phyloP scores from a whole-genome alignment of 805 yeast species.

The Starmerella geochares region DNA sequence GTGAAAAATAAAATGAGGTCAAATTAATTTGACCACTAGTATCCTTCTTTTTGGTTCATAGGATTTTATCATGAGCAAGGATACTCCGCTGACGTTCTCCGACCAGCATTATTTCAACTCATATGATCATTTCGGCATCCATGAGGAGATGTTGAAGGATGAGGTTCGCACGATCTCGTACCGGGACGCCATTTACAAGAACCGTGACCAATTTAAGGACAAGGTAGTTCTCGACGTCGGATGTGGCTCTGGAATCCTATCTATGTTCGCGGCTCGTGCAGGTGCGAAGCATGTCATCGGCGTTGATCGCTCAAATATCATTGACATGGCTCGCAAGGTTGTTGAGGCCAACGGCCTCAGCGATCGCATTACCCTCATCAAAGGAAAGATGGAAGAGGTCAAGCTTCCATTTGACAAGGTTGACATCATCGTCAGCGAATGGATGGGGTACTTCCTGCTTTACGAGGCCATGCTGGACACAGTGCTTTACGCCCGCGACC shows the following conservation, averaged over 20 bases:
- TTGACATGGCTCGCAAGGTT: conserved; percentile 89
- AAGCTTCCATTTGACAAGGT: conserved; percentile 72
- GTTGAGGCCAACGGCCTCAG: conserved; percentile 71
- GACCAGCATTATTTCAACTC: conserved; percentile 94
- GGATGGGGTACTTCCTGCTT: conserved; percentile 98
- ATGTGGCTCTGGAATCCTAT: conserved; percentile 95
- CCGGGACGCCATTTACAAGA: conserved; percentile 83
- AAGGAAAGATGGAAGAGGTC: conserved; percentile 93
- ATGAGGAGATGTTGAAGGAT: conserved; percentile 98
- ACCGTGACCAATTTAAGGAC: conserved; percentile 79
- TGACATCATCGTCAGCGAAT: conserved; percentile 90
- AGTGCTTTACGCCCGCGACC: conserved; percentile 87
- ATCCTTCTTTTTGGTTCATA: not conserved
- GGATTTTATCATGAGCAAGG: not conserved
- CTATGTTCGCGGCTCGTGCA: conserved; percentile 97
- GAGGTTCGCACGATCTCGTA: conserved; percentile 83
- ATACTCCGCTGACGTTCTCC: not conserved
- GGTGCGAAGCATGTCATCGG: conserved; percentile 98
- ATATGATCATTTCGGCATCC: conserved; percentile 94
- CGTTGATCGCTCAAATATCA: conserved; percentile 93
- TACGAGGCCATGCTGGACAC: conserved; percentile 98
- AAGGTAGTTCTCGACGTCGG: conserved; percentile 95
- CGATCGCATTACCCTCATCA: conserved; percentile 75
- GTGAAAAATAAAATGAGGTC: not conserved
- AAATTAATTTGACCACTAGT: not conserved